A percentile compares a stretch with the other conserved stretches of the same genome.
These are phyloP conservation scores for Wickerhamomyces kurtzmanii DNA, from an alignment of 805 yeast genomes.

Conservation along the genomic window DNA sequence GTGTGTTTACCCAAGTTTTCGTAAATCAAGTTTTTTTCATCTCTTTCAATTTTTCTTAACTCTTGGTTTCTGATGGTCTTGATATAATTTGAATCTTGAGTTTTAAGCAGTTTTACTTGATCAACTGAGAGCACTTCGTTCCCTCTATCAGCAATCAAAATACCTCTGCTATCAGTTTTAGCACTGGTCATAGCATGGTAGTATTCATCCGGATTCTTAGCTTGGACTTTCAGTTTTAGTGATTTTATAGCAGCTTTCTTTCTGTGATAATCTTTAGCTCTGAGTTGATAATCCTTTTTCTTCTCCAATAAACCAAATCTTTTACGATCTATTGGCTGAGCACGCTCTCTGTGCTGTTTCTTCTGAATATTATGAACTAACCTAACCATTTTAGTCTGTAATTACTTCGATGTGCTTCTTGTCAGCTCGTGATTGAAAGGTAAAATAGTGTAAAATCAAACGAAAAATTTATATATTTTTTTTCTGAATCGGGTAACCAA, in stretches of 20 bases:
- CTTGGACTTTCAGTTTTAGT: slow-evolving; percentile 60
- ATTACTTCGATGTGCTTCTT: too few species aligned
- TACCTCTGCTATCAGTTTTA: slow-evolving; percentile 62
- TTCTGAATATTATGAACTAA: slow-evolving; percentile 87
- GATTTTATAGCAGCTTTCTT: slow-evolving; percentile 56
- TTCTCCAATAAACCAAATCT: slow-evolving; percentile 84
- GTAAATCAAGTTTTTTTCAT: slow-evolving; percentile 33
- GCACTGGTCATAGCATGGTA: slow-evolving; percentile 84
- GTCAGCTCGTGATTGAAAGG: too few species aligned
- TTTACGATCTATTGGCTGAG: slow-evolving; percentile 70
- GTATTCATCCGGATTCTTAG: slow-evolving; percentile 89
- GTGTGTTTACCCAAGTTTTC: slow-evolving; percentile 68
- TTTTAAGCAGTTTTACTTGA: slow-evolving; percentile 74
- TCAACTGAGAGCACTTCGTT: slow-evolving; percentile 53
- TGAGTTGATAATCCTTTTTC: slow-evolving; percentile 72
- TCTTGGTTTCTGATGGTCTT: slow-evolving; percentile 70
- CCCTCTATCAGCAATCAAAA: slow-evolving; percentile 56
- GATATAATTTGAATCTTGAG: slow-evolving; percentile 86
- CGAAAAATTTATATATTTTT: too few species aligned
- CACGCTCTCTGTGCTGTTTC: slow-evolving; percentile 91
- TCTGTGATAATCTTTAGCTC: slow-evolving; percentile 57
- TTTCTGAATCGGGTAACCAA: too few species aligned
- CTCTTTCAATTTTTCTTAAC: slow-evolving; percentile 47
- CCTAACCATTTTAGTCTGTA: slow-evolving; percentile 67
- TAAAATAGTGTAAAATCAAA: too few species aligned